Evolutionary conservation across 1,139 yeast genomes (phyloP).

Genomic region (Candida sanyaensis): DNA sequence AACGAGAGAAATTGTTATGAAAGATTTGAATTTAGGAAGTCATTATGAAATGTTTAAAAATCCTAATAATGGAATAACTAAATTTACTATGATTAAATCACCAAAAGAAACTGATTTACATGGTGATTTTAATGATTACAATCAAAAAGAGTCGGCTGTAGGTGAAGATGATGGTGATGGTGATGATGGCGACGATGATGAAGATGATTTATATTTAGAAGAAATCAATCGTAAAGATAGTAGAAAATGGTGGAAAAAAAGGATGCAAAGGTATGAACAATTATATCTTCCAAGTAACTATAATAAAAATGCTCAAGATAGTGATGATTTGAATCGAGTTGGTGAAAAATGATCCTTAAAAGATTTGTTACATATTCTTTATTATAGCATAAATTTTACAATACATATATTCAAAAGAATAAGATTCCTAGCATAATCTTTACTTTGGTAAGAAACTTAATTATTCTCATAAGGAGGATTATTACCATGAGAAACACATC

Average conservation of each 20-base stretch:
- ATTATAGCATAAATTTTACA: too few species aligned
- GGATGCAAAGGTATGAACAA: constrained; percentile 38
- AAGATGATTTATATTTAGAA: constrained; percentile 36
- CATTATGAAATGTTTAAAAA: constrained; percentile 29
- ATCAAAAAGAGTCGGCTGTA: constrained; percentile 8
- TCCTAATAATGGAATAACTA: constrained; percentile 15
- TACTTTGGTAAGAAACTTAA: too few species aligned
- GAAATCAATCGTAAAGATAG: constrained; percentile 40
- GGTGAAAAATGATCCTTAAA: not conserved
- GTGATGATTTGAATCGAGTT: constrained; percentile 12
- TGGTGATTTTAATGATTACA: constrained; percentile 17
- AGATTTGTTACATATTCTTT: not conserved
- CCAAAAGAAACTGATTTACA: constrained; percentile 22
- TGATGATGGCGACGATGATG: constrained; percentile 36
- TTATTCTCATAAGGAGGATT: too few species aligned
- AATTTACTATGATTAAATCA: constrained; percentile 19
- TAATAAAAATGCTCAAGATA: constrained; percentile 5
- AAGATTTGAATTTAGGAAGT: constrained; percentile 64
- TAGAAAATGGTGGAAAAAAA: constrained; percentile 47
- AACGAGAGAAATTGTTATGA: constrained; percentile 76
- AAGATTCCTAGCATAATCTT: too few species aligned
- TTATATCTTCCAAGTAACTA: constrained; percentile 11
- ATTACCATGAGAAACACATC: too few species aligned
- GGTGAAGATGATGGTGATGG: too few species aligned
- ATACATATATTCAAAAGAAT: not conserved